A percentile compares a stretch with the other conserved stretches of the same genome.
phyloP scores from a whole-genome alignment of 2,329 filamentous ascomycete species.

The Colletotrichum karsti region DNA sequence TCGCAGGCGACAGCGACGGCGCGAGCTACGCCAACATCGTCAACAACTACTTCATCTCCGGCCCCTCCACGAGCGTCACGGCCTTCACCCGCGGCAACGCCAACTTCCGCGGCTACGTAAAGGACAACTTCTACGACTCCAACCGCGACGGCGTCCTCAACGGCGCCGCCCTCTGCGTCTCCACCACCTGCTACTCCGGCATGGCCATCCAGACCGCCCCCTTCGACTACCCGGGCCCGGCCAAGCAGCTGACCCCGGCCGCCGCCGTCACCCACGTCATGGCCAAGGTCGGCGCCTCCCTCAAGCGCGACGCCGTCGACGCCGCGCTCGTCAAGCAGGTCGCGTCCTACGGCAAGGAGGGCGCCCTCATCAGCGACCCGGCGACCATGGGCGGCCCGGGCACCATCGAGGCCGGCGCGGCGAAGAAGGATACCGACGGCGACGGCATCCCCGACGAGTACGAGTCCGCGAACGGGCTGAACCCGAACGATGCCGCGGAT shows the following conservation, averaged over 20 bases:
- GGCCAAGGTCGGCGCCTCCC: conserved; percentile 49
- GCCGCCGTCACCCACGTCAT: conserved; percentile 51
- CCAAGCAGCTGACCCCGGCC: conserved; percentile 45
- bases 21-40: conserved; percentile 60
- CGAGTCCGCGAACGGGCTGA: conserved; percentile 51
- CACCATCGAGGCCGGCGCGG: conserved; percentile 45
- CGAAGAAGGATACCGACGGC: conserved; percentile 52
- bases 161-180: conserved; percentile 51
- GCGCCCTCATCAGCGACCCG: conserved; percentile 56
- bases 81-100: conserved; percentile 64
- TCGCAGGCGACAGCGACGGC: conserved; percentile 58
- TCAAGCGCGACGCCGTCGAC: conserved; percentile 54
- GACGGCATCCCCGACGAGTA: conserved; percentile 60
- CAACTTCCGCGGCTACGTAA: conserved; percentile 61
- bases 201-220: conserved; percentile 50
- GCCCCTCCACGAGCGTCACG: conserved; percentile 56
- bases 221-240: conserved; percentile 52
- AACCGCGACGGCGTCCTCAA: conserved; percentile 58
- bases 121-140: conserved; percentile 60
- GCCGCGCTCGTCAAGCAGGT: conserved; percentile 50
- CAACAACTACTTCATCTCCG: conserved; percentile 66
- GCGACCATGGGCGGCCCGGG: conserved; percentile 50
- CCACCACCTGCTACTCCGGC: conserved; percentile 53
- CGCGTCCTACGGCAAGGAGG: conserved; percentile 52
- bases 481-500: conserved; percentile 47